Evolutionary conservation across 371 early-diverging fungal genomes (phyloP).

Genomic region (Mortierella sp.): DNA sequence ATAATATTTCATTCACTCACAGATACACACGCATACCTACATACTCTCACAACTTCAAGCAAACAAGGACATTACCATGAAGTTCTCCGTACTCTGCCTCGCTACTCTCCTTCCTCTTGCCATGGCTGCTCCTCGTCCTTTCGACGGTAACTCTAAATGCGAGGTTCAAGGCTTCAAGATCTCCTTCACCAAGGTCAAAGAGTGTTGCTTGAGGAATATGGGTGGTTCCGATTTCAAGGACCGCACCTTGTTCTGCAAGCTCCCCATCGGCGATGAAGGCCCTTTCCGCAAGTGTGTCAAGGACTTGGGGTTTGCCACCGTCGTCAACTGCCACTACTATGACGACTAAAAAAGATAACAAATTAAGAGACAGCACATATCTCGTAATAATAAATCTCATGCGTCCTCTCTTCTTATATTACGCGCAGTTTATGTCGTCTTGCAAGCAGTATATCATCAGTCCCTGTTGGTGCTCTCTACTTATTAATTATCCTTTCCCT

Average conservation of each 20-base stretch:
- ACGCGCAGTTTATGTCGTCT: too few relatives aligned
- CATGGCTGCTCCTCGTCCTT: slow-evolving; percentile 22
- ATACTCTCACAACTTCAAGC: background rate
- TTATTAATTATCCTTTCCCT: too few relatives aligned
- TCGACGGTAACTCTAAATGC: slow-evolving; percentile 38
- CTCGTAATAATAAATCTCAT: too few relatives aligned
- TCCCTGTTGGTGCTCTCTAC: too few relatives aligned
- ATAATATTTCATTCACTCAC: too few relatives aligned
- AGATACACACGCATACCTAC: too few relatives aligned
- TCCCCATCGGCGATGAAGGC: slow-evolving; percentile 32
- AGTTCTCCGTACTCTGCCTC: slow-evolving; percentile 3
- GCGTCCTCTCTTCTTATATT: too few relatives aligned
- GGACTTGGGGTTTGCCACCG: slow-evolving; percentile 26
- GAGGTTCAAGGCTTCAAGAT: slow-evolving; percentile 26
- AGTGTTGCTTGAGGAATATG: slow-evolving; percentile 37
- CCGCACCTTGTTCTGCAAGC: slow-evolving; percentile 6
- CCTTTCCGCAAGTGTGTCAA: slow-evolving; percentile 36
- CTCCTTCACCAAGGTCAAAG: slow-evolving; percentile 9
- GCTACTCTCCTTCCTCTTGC: slow-evolving; percentile 10
- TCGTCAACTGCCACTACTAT: slow-evolving; percentile 29
- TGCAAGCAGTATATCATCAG: too few relatives aligned
- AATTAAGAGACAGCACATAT: too few relatives aligned
- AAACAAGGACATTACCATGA: slow-evolving; percentile 14
- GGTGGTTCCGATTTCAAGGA: slow-evolving; percentile 24
- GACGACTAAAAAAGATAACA: too few relatives aligned